phyloP scores from a whole-genome alignment of 1,284 basidiomycete species.

The Rugosomyces carneus region DNA sequence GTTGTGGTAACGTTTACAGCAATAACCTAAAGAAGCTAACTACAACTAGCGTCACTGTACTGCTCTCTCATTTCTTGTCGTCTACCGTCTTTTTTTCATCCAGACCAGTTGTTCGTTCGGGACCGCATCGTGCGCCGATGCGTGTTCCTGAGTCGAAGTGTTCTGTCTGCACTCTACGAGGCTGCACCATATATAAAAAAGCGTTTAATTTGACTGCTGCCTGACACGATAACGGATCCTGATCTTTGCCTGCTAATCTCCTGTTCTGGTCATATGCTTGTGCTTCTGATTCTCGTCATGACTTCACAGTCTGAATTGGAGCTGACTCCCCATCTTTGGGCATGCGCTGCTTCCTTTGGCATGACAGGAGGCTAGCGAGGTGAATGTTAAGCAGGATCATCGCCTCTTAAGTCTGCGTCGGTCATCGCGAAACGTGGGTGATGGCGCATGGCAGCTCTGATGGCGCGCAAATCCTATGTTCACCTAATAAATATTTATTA shows the following conservation, averaged over 20 bases:
- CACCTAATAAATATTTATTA: slow-evolving; percentile 15
- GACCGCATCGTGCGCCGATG: neutral
- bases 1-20: no score
- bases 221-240: neutral
- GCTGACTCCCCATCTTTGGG: slow-evolving; percentile 1
- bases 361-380: slow-evolving; percentile 37
- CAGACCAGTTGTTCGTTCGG: neutral
- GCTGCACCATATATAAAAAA: neutral
- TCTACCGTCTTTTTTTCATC: neutral
- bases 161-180: slow-evolving; percentile 13
- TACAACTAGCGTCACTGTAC: no score
- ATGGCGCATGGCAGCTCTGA: slow-evolving; percentile 9
- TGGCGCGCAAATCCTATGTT: slow-evolving; percentile 6
- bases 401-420: slow-evolving; percentile 27
- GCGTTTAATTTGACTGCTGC: slow-evolving; percentile 6
- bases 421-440: slow-evolving; percentile 35
- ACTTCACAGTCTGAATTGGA: slow-evolving; percentile 3
- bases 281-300: neutral
- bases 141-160: neutral
- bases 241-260: slow-evolving; percentile 10
- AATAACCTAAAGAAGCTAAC: slow-evolving; percentile 3
- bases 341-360: slow-evolving; percentile 27
- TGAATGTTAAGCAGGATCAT: slow-evolving; percentile 17
- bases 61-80: slow-evolving; percentile 1
- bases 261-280: neutral